These are phyloP conservation scores for Verticillium klebahnii DNA, from an alignment of 2,329 filamentous ascomycete species.

Conservation along the genomic window DNA sequence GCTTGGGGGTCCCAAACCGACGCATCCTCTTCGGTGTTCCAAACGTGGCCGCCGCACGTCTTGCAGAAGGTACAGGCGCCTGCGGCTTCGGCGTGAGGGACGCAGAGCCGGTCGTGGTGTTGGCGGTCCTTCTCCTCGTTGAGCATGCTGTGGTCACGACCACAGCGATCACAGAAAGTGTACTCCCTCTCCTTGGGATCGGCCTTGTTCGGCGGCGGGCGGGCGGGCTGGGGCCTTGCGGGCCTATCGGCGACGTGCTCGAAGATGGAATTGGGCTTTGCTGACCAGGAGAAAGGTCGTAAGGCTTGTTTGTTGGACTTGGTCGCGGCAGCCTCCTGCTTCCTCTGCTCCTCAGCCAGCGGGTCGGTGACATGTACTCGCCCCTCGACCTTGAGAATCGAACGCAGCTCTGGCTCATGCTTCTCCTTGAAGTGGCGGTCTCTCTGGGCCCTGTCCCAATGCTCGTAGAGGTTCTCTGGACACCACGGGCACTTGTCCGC, in stretches of 20 bases:
- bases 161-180: slow-evolving; percentile 18
- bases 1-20: slow-evolving; percentile 3
- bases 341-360: background rate
- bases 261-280: background rate
- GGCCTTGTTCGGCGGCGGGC: slow-evolving; percentile 7
- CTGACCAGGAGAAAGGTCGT: background rate
- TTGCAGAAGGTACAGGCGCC: slow-evolving; percentile 13
- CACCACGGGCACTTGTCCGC: slow-evolving; percentile 30
- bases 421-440: slow-evolving; percentile 22
- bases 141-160: slow-evolving; percentile 15
- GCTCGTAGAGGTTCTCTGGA: slow-evolving; percentile 20
- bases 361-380: background rate
- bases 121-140: slow-evolving; percentile 10
- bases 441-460: slow-evolving; percentile 21
- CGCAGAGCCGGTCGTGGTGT: slow-evolving; percentile 15
- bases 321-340: background rate
- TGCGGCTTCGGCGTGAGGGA: slow-evolving; percentile 11
- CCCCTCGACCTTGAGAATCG: background rate
- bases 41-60: slow-evolving; percentile 11
- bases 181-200: slow-evolving; percentile 11
- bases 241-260: background rate
- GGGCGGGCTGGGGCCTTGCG: background rate
- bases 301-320: background rate
- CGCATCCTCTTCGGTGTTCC: slow-evolving; percentile 7
- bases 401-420: slow-evolving; percentile 19